Evolutionary conservation across 805 yeast genomes (phyloP).

Genomic region (Nakazawaea pomicola): DNA sequence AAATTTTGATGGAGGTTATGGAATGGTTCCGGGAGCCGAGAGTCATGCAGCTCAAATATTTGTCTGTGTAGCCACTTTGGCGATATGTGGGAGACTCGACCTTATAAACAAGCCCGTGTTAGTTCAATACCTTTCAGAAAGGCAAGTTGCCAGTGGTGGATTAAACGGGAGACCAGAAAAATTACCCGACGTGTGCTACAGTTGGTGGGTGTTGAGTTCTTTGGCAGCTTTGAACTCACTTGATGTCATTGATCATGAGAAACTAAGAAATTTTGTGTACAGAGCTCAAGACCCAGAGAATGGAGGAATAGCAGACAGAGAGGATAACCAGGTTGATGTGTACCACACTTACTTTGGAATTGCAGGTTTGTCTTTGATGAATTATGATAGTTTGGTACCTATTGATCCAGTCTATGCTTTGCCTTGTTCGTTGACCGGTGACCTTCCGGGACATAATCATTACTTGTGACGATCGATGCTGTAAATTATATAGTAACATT

Average conservation of each 20-base stretch:
- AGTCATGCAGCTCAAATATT: slow-evolving; percentile 91
- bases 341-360: slow-evolving; percentile 90
- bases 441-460: slow-evolving; percentile 6
- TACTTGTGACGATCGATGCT: too few species aligned
- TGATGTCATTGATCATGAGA: slow-evolving; percentile 72
- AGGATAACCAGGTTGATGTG: slow-evolving; percentile 87
- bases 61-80: slow-evolving; percentile 78
- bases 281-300: slow-evolving; percentile 66
- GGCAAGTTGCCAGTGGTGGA: slow-evolving; percentile 87
- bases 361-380: slow-evolving; percentile 79
- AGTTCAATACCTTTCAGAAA: slow-evolving; percentile 85
- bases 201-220: slow-evolving; percentile 94
- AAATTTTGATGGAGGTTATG: slow-evolving; percentile 96
- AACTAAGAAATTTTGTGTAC: slow-evolving; percentile 63
- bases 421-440: slow-evolving; percentile 35
- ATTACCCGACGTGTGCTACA: slow-evolving; percentile 94
- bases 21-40: slow-evolving; percentile 91
- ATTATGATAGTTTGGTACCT: slow-evolving; percentile 48
- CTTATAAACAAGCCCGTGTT: slow-evolving; percentile 41
- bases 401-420: slow-evolving; percentile 88
- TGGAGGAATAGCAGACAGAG: slow-evolving; percentile 93
- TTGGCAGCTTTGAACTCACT: slow-evolving; percentile 59
- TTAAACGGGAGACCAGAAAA: slow-evolving; percentile 95
- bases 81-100: slow-evolving; percentile 59
- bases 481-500: too few species aligned